These are phyloP conservation scores for Sphaceloma murrayae DNA, from an alignment of 2,329 filamentous ascomycete genomes.

Conservation along the genomic window DNA sequence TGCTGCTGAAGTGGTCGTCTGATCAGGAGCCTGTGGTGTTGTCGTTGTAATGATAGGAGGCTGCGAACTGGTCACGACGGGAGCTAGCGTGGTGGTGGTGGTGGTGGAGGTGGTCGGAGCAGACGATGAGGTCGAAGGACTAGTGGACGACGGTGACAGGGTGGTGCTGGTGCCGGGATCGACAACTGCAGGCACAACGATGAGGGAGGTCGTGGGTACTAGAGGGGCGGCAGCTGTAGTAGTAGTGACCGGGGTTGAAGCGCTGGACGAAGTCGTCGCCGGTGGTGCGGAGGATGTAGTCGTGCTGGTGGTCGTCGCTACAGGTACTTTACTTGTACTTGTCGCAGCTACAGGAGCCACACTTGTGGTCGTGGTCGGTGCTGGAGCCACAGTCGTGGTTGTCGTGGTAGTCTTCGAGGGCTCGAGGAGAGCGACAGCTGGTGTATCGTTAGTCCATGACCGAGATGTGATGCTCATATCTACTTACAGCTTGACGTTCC, in stretches of 20 bases:
- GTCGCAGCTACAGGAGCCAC: not conserved
- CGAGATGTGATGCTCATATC: too few species aligned
- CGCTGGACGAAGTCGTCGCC: too few species aligned
- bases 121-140: too few species aligned
- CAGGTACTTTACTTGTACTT: not conserved
- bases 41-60: not conserved
- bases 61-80: too few species aligned
- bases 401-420: too few species aligned
- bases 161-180: not conserved
- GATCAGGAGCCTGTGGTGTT: not conserved
- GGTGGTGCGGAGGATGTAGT: too few species aligned
- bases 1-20: not conserved
- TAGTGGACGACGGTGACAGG: too few species aligned
- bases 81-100: not conserved
- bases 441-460: too few species aligned
- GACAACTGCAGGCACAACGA: too few species aligned
- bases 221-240: not conserved
- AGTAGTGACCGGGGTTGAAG: too few species aligned
- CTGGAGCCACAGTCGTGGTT: not conserved
- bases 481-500: too few species aligned
- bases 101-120: not conserved
- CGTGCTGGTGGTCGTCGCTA: not conserved
- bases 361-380: not conserved
- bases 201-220: not conserved
- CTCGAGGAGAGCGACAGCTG: too few species aligned